Evolutionary conservation across 2,329 filamentous ascomycete species (phyloP).

Genomic region (Colletotrichum kahawae): DNA sequence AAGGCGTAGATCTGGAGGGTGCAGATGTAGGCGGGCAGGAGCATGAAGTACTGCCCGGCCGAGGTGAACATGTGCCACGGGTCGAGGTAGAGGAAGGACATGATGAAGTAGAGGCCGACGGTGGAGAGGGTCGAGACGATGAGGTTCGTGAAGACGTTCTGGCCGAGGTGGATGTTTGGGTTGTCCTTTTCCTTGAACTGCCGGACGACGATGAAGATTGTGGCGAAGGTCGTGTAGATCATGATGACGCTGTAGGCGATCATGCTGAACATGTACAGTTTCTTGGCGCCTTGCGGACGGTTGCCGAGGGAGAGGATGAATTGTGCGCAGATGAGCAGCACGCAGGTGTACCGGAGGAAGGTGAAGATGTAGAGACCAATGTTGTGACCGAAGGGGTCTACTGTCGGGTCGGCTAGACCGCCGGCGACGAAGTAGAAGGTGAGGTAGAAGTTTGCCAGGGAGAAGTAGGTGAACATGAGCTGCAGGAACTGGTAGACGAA

Average conservation of each 20-base stretch:
- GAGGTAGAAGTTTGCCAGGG: slow-evolving; percentile 97
- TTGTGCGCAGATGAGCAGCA: slow-evolving; percentile 89
- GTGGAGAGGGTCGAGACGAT: slow-evolving; percentile 90
- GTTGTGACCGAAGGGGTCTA: slow-evolving; percentile 91
- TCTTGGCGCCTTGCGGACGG: slow-evolving; percentile 90
- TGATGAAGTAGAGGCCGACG: slow-evolving; percentile 91
- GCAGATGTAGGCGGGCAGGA: slow-evolving; percentile 94
- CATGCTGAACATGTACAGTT: slow-evolving; percentile 87
- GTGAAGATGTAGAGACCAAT: slow-evolving; percentile 87
- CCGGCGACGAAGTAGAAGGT: slow-evolving; percentile 98
- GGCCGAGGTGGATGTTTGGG: slow-evolving; percentile 62
- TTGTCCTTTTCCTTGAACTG: slow-evolving; percentile 67
- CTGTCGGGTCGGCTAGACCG: slow-evolving; percentile 75
- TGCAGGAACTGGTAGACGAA: slow-evolving; percentile 95
- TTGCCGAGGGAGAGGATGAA: slow-evolving; percentile 98
- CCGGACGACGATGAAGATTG: slow-evolving; percentile 86
- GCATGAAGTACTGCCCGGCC: slow-evolving; percentile 86
- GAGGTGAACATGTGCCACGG: slow-evolving; percentile 99
- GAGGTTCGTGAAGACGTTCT: slow-evolving; percentile 94
- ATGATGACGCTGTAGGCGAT: slow-evolving; percentile 93
- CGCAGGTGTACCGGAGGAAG: slow-evolving; percentile 82
- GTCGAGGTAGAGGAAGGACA: slow-evolving; percentile 95
- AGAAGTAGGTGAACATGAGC: slow-evolving; percentile 96
- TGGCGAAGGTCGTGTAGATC: slow-evolving; percentile 91
- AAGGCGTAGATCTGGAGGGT: slow-evolving; percentile 98